Percentiles rank a stretch among this genome's conserved stretches.
phyloP scores from a whole-genome alignment of 352 stramenopile species.

The Phytophthora ramorum region DNA sequence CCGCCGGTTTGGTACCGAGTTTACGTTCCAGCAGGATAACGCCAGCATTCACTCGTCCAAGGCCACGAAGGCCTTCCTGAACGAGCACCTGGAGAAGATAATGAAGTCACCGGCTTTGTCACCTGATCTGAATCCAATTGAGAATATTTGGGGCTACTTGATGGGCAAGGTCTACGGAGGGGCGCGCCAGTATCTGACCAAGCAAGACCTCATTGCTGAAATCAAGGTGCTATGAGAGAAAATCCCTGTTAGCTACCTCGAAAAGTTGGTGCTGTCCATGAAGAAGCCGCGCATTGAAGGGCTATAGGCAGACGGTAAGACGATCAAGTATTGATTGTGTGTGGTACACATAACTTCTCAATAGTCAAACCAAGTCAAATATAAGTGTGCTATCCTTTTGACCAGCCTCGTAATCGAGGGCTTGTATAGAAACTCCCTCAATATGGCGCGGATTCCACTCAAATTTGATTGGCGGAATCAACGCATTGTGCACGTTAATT shows the following conservation, averaged over 20 bases:
- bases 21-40: too few relatives aligned
- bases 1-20: too few relatives aligned
- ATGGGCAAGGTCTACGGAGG: constrained; percentile 1
- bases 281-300: constrained; percentile 13
- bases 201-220: background rate
- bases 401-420: background rate
- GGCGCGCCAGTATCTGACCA: constrained; percentile 2
- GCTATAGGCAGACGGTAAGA: constrained; percentile 7
- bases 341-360: too few relatives aligned
- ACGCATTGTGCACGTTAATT: too few relatives aligned
- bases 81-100: constrained; percentile 8
- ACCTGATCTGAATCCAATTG: constrained; percentile 19
- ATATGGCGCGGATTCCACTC: too few relatives aligned
- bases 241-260: constrained; percentile 6
- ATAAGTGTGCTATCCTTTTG: background rate
- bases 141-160: constrained; percentile 14
- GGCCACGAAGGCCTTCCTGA: background rate
- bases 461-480: too few relatives aligned
- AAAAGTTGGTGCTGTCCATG: constrained; percentile 14
- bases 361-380: background rate
- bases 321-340: too few relatives aligned
- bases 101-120: too few relatives aligned
- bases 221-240: constrained; percentile 7
- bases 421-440: constrained; percentile 13
- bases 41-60: constrained; percentile 9